Evolutionary conservation across 345 rosid genomes (phyloP).

Genomic region (Sisymbrium altissimum): DNA sequence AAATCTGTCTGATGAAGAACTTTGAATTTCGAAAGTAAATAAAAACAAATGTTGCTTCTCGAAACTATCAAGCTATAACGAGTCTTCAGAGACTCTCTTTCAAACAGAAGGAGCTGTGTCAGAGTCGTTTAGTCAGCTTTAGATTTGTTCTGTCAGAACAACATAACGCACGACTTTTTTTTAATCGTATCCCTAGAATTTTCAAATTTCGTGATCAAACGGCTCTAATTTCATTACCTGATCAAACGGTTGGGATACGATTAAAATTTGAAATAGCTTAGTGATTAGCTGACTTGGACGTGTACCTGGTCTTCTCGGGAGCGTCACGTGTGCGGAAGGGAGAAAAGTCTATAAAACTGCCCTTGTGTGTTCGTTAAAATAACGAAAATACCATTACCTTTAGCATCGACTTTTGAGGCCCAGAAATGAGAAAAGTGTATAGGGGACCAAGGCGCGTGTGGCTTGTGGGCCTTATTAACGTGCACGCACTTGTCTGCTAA

Average conservation of each 20-base stretch:
- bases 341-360: neutral
- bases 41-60: constrained; percentile 45
- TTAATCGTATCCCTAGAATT: constrained; percentile 24
- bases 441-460: constrained; percentile 35
- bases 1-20: constrained; percentile 2
- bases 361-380: neutral
- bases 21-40: constrained; percentile 34
- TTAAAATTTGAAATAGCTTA: constrained; percentile 36
- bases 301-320: constrained; percentile 27
- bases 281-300: constrained; percentile 44
- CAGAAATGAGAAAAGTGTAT: constrained; percentile 12
- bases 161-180: constrained; percentile 29
- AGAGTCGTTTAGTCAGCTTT: constrained; percentile 37
- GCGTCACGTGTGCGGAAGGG: constrained; percentile 29
- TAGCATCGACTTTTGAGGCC: constrained; percentile 26
- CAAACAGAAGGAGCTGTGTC: constrained; percentile 43
- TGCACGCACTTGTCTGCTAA: constrained; percentile 31
- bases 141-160: constrained; percentile 29
- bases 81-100: neutral
- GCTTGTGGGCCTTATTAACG: constrained; percentile 33
- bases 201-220: constrained; percentile 39
- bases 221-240: constrained; percentile 30
- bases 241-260: constrained; percentile 53
- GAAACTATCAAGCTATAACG: neutral
- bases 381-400: constrained; percentile 1